A percentile compares a stretch with the other conserved stretches of the same genome.
phyloP scores from a whole-genome alignment of 2,329 filamentous ascomycete genomes.

The Mariannaea elegans region DNA sequence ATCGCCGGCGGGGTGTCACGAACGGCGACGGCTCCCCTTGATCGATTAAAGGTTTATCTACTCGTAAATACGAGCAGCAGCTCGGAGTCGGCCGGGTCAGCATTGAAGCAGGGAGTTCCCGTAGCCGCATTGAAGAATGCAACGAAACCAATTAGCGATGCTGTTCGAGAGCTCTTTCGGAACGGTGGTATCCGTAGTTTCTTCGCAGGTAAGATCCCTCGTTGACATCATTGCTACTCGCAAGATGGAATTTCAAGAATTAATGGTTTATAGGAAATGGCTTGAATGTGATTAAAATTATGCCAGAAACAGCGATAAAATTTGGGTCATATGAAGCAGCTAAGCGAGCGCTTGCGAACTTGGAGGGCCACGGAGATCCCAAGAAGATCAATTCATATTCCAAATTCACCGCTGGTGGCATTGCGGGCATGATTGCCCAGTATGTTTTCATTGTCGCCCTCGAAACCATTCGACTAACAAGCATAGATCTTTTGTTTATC shows the following conservation, averaged over 20 bases:
- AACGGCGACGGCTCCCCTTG: slow-evolving; percentile 93
- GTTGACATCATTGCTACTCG: neutral
- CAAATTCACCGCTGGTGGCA: slow-evolving; percentile 89
- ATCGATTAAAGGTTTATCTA: slow-evolving; percentile 96
- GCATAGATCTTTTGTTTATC: slow-evolving; percentile 86
- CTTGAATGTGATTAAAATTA: slow-evolving; percentile 95
- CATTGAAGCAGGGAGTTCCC: slow-evolving; percentile 75
- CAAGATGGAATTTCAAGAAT: neutral
- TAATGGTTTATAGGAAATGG: slow-evolving; percentile 77
- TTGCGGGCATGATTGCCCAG: slow-evolving; percentile 95
- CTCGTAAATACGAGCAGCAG: slow-evolving; percentile 80
- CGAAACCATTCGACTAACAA: slow-evolving; percentile 17
- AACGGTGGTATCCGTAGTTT: slow-evolving; percentile 88
- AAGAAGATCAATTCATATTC: slow-evolving; percentile 82
- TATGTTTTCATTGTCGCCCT: slow-evolving; percentile 52
- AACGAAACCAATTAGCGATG: slow-evolving; percentile 74
- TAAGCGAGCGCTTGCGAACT: slow-evolving; percentile 83
- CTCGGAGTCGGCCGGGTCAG: slow-evolving; percentile 65
- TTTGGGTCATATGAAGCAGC: slow-evolving; percentile 97
- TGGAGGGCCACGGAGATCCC: slow-evolving; percentile 89
- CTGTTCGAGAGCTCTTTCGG: slow-evolving; percentile 81
- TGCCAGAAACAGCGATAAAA: slow-evolving; percentile 98
- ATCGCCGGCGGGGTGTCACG: slow-evolving; percentile 93
- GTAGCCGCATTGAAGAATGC: slow-evolving; percentile 72
- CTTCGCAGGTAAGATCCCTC: slow-evolving; percentile 78